These are phyloP conservation scores for Ophiostoma australiae DNA, from an alignment of 2,329 filamentous ascomycete genomes.

Conservation along the genomic window DNA sequence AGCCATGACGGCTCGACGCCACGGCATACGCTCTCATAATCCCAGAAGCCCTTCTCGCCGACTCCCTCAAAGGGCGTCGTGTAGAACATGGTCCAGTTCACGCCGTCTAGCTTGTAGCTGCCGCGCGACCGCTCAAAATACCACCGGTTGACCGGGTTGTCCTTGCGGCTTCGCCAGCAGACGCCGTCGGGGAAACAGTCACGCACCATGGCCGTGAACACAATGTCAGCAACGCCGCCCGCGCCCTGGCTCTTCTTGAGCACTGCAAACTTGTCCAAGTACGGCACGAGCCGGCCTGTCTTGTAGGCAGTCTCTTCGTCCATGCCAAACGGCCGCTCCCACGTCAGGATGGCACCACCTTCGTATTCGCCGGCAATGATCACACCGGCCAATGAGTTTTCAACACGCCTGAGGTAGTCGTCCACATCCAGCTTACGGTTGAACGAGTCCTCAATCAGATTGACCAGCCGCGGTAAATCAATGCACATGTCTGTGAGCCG, in stretches of 20 bases:
- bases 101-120: conserved; percentile 73
- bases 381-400: conserved; percentile 76
- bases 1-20: conserved; percentile 59
- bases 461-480: conserved; percentile 73
- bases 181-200: conserved; percentile 84
- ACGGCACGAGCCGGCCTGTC: conserved; percentile 70
- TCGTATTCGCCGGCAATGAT: conserved; percentile 97
- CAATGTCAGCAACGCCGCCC: conserved; percentile 87
- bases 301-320: conserved; percentile 50
- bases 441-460: conserved; percentile 93
- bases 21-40: conserved; percentile 73
- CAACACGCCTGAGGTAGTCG: conserved; percentile 77
- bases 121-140: conserved; percentile 90
- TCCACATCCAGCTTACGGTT: conserved; percentile 74
- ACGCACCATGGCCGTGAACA: conserved; percentile 93
- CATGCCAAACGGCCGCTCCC: conserved; percentile 66
- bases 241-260: conserved; percentile 82
- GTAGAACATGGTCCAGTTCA: conserved; percentile 98
- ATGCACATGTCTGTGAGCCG: conserved; percentile 74
- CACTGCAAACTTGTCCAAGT: conserved; percentile 96
- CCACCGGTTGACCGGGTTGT: conserved; percentile 98
- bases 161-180: conserved; percentile 83
- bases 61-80: conserved; percentile 66
- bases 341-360: conserved; percentile 88
- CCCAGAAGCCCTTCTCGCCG: conserved; percentile 51